Conservation (phyloP, 2,329 filamentous ascomycete genomes). For the Colletotrichum sojae region DNA sequence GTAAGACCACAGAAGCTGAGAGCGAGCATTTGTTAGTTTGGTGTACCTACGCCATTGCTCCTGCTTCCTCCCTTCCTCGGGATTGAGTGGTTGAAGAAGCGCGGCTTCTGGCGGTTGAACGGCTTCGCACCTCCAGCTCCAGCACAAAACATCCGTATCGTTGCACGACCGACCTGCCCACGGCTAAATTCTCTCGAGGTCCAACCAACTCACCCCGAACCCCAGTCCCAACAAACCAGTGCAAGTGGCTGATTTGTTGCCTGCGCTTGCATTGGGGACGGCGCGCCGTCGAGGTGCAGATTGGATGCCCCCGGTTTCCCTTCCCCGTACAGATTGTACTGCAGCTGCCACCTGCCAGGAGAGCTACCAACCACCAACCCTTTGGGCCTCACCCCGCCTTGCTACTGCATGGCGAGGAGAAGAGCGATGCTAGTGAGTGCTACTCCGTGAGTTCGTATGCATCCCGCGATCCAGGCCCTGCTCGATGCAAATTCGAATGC, state of each 20-base stretch:
- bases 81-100: slow-evolving; percentile 14
- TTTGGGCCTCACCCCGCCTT: background rate
- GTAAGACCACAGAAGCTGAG: background rate
- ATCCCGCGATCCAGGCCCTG: slow-evolving; percentile 27
- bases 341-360: slow-evolving; percentile 1
- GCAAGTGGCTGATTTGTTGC: background rate
- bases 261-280: background rate
- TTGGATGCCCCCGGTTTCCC: background rate
- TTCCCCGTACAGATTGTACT: slow-evolving; percentile 4
- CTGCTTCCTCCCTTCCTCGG: too few species aligned
- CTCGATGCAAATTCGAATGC: background rate
- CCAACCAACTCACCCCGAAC: background rate
- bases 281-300: background rate
- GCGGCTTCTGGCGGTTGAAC: slow-evolving; percentile 19
- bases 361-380: slow-evolving; percentile 8
- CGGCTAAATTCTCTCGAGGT: background rate
- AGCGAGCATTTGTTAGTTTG: too few species aligned
- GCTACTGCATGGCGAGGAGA: slow-evolving; percentile 2
- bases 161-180: too few species aligned
- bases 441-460: too few species aligned
- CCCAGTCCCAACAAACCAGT: background rate
- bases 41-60: too few species aligned
- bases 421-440: background rate
- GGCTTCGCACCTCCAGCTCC: too few species aligned
- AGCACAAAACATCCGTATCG: too few species aligned